Evolutionary conservation across 176 grass and related monocot species (phyloP), one percentile per base, ranked within the genome.

Genomic region (Eremochloa ophiuroides): DNA sequence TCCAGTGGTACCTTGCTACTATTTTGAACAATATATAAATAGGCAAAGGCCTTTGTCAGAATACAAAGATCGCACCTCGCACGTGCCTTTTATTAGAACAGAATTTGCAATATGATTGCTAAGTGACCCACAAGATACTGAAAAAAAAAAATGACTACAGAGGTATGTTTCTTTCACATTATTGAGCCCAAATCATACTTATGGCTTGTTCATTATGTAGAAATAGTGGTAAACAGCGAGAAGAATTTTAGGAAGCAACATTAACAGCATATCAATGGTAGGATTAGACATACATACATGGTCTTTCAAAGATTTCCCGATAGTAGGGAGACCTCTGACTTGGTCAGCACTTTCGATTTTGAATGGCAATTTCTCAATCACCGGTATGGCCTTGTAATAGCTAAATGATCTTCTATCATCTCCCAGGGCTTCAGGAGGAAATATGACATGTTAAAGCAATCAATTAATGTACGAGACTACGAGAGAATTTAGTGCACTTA

Each of bases 351-450:
- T 98, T 80, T 89, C 90, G 84, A 98, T 91, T 88, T 89, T 93
- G 83, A 93, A 98, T 58, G 90, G 76, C 26, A 98, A 82, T 81
- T 98, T 98, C 78, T 98, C 95, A 73, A 98, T 93, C 25, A 93
- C 88, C 8, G 82, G 90, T 78, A 95, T 98, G 60, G 95, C 92
- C 71, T 98, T 98, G 88, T 98, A 91, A 77, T 98, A 98, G 84
- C 92, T 98, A 88, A 98, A 95, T 37, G 92, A 98, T 86, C 95
- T 91, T 40, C 90, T 84, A 76, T 98, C 95, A 73, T 98, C 95
- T 90, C 95, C 95, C 58, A 98, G 76, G 33, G 92, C 95, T 98
- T 87, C 51, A 82, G 34, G 60, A n/a, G 75, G 27, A 86, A 76
- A 82, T 67, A 59, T 22, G 64, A 50, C 35, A 59, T 47, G 31